Conservation (phyloP, 768 basidiomycete genomes). For the Boletus huronensis region DNA sequence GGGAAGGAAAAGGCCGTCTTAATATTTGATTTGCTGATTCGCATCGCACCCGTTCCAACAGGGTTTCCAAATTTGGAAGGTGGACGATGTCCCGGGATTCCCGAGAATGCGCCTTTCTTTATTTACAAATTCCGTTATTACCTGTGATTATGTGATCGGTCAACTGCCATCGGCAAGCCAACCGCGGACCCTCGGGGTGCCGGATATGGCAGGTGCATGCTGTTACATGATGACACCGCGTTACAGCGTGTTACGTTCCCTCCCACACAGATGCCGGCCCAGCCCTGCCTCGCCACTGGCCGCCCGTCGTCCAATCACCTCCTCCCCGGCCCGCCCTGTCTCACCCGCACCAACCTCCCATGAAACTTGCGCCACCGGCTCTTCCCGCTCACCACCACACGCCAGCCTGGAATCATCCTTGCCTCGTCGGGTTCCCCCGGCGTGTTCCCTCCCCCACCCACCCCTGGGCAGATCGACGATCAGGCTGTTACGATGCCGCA, state of each 20-base stretch:
- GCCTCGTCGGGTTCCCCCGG: constrained; percentile 17
- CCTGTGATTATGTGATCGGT: constrained; percentile 26
- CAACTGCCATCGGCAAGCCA: constrained; percentile 24
- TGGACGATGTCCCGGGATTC: constrained; percentile 24
- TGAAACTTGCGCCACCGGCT: constrained; percentile 28
- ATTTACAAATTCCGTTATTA: constrained; percentile 33
- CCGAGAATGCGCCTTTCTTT: constrained; percentile 24
- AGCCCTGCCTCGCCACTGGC: constrained; percentile 27
- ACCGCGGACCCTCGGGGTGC: constrained; percentile 34
- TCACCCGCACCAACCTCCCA: constrained; percentile 5
- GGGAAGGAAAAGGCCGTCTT: constrained; percentile 30
- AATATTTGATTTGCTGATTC: constrained; percentile 40
- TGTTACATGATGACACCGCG: constrained; percentile 24
- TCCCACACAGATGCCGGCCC: constrained; percentile 22
- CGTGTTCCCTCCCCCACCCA: constrained; percentile 6
- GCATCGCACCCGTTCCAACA: constrained; percentile 31
- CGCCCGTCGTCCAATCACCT: constrained; percentile 8
- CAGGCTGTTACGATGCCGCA: background rate
- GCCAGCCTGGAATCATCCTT: background rate
- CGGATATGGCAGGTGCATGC: constrained; percentile 20
- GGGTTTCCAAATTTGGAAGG: constrained; percentile 12
- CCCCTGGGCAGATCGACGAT: constrained; percentile 9
- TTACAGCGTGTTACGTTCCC: constrained; percentile 23
- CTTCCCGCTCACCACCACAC: constrained; percentile 8
- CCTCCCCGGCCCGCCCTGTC: constrained; percentile 17